Evolutionary conservation across 495 filamentous ascomycete species (phyloP).

Genomic region (Aspergillus olivimuriae): DNA sequence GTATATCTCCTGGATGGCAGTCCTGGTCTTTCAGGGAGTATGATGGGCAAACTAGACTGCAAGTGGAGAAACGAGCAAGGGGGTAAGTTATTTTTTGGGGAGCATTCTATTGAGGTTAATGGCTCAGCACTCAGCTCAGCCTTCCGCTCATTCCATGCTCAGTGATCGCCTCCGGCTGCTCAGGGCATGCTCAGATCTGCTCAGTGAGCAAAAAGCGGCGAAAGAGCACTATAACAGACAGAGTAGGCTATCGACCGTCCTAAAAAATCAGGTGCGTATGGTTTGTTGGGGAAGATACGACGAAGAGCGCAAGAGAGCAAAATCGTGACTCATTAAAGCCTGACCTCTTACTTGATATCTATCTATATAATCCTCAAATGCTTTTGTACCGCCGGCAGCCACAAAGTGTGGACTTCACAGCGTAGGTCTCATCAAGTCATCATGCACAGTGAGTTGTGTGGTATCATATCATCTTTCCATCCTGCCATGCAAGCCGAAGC

Average conservation of each 20-base stretch:
- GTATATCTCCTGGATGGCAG: no score
- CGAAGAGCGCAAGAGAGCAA: constrained; percentile 6
- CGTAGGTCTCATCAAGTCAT: constrained; percentile 25
- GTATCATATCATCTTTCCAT: constrained; percentile 23
- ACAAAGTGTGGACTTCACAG: constrained; percentile 3
- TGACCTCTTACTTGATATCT: constrained; percentile 23
- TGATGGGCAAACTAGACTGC: no score
- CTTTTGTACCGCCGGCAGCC: constrained; percentile 6
- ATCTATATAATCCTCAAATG: constrained; percentile 25
- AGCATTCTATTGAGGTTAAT: constrained; percentile 5
- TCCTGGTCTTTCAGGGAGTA: no score
- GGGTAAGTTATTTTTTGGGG: neutral
- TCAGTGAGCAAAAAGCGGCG: constrained; percentile 25
- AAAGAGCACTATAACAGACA: constrained; percentile 30
- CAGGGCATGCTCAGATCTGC: constrained; percentile 16
- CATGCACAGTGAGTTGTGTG: constrained; percentile 18
- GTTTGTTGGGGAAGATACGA: no score
- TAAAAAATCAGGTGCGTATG: no score
- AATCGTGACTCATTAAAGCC: constrained; percentile 30
- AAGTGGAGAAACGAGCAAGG: constrained; percentile 4
- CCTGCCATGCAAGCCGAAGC: neutral
- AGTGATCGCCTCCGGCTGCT: constrained; percentile 5
- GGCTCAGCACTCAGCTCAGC: neutral
- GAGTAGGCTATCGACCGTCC: constrained; percentile 15
- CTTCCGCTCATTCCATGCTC: constrained; percentile 3